phyloP scores from a whole-genome alignment of 345 rosid species.

The Bretschneidera sinensis region DNA sequence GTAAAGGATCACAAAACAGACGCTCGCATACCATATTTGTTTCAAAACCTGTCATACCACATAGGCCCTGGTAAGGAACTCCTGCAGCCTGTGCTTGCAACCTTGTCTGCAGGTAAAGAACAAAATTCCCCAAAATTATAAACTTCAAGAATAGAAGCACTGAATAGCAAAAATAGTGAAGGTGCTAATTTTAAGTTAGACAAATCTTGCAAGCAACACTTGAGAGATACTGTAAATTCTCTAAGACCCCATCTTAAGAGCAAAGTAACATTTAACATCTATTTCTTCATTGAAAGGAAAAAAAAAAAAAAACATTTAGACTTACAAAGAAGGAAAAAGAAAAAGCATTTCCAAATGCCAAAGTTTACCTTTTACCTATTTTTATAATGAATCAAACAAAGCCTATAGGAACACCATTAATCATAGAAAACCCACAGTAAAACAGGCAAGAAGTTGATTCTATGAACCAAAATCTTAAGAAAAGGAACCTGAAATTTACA shows the following conservation, averaged over 20 bases:
- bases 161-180: neutral
- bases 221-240: too few species aligned
- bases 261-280: too few species aligned
- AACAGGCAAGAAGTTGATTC: neutral
- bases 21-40: constrained; percentile 32
- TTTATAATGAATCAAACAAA: too few species aligned
- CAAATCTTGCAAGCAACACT: too few species aligned
- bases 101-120: constrained; percentile 56
- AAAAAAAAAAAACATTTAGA: too few species aligned
- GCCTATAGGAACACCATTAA: neutral
- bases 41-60: constrained; percentile 47
- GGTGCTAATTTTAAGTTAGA: neutral
- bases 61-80: constrained; percentile 57
- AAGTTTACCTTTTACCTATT: too few species aligned
- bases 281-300: neutral
- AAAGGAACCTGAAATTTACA: neutral
- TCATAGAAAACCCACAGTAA: too few species aligned
- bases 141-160: neutral
- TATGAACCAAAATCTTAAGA: too few species aligned
- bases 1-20: neutral
- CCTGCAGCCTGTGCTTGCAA: constrained; percentile 98
- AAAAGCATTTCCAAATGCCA: too few species aligned
- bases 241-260: too few species aligned
- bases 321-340: too few species aligned
- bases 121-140: neutral